Evolutionary conservation across 257 asterid species (phyloP).

Genomic region (Anisodus acutangulus): DNA sequence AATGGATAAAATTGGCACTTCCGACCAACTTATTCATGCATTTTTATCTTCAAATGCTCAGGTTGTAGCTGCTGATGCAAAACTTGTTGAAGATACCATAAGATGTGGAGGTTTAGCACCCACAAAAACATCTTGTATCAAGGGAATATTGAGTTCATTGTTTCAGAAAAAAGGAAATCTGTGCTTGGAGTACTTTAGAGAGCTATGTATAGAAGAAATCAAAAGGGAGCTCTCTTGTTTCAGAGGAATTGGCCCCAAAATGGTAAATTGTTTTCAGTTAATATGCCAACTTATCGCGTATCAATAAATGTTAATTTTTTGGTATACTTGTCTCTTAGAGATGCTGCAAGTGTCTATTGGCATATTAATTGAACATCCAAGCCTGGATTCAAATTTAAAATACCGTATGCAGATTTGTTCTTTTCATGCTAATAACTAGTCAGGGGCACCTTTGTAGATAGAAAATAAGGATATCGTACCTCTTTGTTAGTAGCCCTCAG

Average conservation of each 20-base stretch:
- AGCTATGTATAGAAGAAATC: slow-evolving; percentile 66
- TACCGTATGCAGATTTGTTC: slow-evolving; percentile 3
- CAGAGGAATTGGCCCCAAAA: slow-evolving; percentile 91
- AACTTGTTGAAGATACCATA: slow-evolving; percentile 72
- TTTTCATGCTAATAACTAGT: not conserved
- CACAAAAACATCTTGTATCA: slow-evolving; percentile 71
- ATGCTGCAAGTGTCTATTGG: not conserved
- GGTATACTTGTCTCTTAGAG: not conserved
- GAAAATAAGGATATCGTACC: not conserved
- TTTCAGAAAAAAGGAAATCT: slow-evolving; percentile 62
- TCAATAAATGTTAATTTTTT: not conserved
- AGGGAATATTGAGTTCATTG: slow-evolving; percentile 66
- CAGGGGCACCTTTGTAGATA: not conserved
- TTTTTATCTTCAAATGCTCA: slow-evolving; percentile 39
- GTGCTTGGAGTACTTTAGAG: slow-evolving; percentile 82
- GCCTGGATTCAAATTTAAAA: not conserved
- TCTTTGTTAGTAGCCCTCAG: not conserved
- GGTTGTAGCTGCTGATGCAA: slow-evolving; percentile 78
- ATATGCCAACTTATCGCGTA: not conserved
- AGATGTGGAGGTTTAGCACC: slow-evolving; percentile 94
- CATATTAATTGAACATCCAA: not conserved
- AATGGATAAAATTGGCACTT: slow-evolving; percentile 14
- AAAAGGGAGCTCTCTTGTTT: slow-evolving; percentile 75
- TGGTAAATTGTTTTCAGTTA: slow-evolving; percentile 48
- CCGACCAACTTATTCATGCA: not conserved